Conservation (phyloP, 2,329 filamentous ascomycete species). For the Fusarium penzigii region DNA sequence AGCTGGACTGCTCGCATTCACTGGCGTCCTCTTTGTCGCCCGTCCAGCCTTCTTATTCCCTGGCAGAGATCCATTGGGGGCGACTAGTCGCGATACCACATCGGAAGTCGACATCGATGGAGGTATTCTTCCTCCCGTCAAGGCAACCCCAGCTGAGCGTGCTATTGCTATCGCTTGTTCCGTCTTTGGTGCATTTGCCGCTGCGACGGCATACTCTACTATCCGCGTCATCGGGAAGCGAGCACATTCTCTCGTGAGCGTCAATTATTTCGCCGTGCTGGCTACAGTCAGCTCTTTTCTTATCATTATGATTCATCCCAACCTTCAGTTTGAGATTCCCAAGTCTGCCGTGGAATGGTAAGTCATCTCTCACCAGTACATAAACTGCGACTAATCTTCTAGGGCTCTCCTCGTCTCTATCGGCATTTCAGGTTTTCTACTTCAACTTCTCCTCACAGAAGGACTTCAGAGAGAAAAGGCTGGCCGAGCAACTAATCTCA, state of each 20-base stretch:
- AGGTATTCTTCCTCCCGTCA: conserved; percentile 32
- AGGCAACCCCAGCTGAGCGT: conserved; percentile 59
- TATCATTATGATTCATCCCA: conserved; percentile 52
- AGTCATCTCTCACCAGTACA: not conserved
- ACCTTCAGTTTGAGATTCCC: conserved; percentile 41
- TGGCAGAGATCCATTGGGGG: not conserved
- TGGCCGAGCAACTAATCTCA: conserved; percentile 34
- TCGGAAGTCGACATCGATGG: not conserved
- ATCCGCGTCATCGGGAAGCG: conserved; percentile 75
- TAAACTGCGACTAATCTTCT: conserved; percentile 28
- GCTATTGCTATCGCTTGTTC: conserved; percentile 65
- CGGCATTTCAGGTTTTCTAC: conserved; percentile 71
- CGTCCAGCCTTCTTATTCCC: conserved; percentile 63
- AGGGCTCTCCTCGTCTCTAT: conserved; percentile 61
- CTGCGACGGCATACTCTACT: conserved; percentile 68
- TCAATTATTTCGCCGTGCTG: conserved; percentile 74
- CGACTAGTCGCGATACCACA: no score
- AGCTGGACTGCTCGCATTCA: conserved; percentile 67
- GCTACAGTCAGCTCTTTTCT: conserved; percentile 66
- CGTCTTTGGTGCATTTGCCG: conserved; percentile 68
- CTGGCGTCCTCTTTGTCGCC: conserved; percentile 75
- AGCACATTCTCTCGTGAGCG: conserved; percentile 73
- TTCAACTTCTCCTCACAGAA: conserved; percentile 76
- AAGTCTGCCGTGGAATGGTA: conserved; percentile 29
- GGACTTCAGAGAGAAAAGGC: conserved; percentile 69